Percentiles rank a stretch among this genome's conserved stretches.
Evolutionary conservation across 2,329 filamentous ascomycete genomes (phyloP).

Genomic region (Fusarium beomiforme): DNA sequence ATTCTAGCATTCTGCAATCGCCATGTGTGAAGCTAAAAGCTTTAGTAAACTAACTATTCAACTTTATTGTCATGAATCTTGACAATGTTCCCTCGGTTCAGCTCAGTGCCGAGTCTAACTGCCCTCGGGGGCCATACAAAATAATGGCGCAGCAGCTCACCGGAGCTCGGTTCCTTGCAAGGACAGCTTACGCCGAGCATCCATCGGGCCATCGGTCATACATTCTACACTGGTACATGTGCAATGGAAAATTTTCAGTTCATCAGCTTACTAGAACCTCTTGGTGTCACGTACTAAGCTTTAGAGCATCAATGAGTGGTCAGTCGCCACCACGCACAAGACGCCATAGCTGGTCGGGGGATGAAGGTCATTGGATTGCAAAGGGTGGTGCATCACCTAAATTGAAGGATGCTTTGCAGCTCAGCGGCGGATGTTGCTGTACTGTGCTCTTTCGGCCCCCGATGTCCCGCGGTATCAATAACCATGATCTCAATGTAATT

Average conservation of each 20-base stretch:
- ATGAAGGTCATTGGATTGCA: neutral
- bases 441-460: neutral
- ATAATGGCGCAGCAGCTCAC: slow-evolving; percentile 1
- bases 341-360: neutral
- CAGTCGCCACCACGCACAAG: neutral
- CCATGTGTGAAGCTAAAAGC: neutral
- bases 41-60: neutral
- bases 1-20: neutral
- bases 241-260: neutral
- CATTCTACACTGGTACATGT: neutral
- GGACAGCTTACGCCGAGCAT: neutral
- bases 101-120: neutral
- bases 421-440: neutral
- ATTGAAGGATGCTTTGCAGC: neutral
- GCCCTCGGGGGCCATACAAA: neutral
- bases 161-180: neutral
- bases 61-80: neutral
- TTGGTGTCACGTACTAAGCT: neutral
- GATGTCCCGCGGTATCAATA: no score
- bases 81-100: neutral
- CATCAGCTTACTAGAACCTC: slow-evolving; percentile 4
- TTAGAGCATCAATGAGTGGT: neutral
- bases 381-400: slow-evolving; percentile 5
- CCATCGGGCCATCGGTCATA: neutral
- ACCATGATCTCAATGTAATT: no score